Evolutionary conservation across 2,329 filamentous ascomycete species (phyloP).

Genomic region (Akanthomyces muscarius): DNA sequence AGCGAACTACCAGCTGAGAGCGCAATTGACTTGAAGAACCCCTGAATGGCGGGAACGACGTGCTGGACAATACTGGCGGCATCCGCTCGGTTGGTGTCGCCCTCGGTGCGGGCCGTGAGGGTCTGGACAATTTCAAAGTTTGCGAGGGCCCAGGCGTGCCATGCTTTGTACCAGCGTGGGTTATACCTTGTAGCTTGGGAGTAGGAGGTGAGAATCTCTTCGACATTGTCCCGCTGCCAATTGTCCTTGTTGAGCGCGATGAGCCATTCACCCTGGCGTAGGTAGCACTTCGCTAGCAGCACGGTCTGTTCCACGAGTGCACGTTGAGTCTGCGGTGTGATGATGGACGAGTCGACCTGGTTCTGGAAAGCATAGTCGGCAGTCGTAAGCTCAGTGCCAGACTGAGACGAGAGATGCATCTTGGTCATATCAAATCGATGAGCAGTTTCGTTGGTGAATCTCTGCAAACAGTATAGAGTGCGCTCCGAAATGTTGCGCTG

Average conservation of each 20-base stretch:
- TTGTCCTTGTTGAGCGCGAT: slow-evolving; percentile 78
- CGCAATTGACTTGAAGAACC: slow-evolving; percentile 96
- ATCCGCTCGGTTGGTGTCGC: slow-evolving; percentile 43
- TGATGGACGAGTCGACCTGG: slow-evolving; percentile 39
- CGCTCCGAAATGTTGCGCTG: slow-evolving; percentile 47
- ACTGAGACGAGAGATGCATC: slow-evolving; percentile 46
- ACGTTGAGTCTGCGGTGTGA: slow-evolving; percentile 49
- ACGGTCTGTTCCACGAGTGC: slow-evolving; percentile 58
- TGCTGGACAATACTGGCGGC: slow-evolving; percentile 73
- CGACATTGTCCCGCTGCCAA: slow-evolving; percentile 82
- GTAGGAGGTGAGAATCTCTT: slow-evolving; percentile 88
- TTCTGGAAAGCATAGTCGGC: slow-evolving; percentile 50
- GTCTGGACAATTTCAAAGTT: slow-evolving; percentile 98
- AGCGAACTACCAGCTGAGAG: slow-evolving; percentile 87
- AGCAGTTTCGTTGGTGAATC: slow-evolving; percentile 58
- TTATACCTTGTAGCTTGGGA: slow-evolving; percentile 91
- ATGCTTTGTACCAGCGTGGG: slow-evolving; percentile 95
- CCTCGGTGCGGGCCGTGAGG: slow-evolving; percentile 62
- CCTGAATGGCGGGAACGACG: slow-evolving; percentile 89
- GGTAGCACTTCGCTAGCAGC: slow-evolving; percentile 89
- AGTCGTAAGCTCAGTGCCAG: slow-evolving; percentile 41
- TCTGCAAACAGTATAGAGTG: slow-evolving; percentile 55
- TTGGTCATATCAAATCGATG: slow-evolving; percentile 51
- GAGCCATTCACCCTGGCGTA: slow-evolving; percentile 96
- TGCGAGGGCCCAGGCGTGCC: slow-evolving; percentile 96